phyloP scores from a whole-genome alignment of 1,139 yeast species.

The Sugiyamaella xylanicola region DNA sequence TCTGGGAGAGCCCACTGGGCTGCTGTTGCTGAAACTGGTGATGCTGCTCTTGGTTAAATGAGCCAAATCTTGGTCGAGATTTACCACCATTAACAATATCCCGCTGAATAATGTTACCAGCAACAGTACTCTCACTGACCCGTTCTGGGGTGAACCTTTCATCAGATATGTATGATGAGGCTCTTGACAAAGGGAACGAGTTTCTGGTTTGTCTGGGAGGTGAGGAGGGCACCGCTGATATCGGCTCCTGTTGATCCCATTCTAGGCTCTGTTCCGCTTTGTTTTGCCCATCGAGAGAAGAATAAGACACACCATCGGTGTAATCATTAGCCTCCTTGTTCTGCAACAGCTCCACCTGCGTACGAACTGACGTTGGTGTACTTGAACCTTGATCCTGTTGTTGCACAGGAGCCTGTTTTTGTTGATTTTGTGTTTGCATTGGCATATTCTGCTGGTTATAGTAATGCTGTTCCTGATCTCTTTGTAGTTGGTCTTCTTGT shows the following conservation, averaged over 20 bases:
- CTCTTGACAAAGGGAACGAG: constrained; percentile 2
- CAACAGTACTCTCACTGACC: neutral
- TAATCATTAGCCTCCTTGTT: no score
- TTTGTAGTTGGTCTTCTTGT: neutral
- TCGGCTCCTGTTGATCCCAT: constrained; percentile 23
- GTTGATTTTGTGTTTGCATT: no score
- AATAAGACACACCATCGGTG: no score
- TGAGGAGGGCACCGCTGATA: constrained; percentile 20
- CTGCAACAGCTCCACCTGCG: neutral
- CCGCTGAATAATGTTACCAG: neutral
- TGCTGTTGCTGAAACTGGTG: constrained; percentile 13
- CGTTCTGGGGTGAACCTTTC: constrained; percentile 9
- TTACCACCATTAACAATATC: neutral
- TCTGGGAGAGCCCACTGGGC: neutral
- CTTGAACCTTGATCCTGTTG: neutral
- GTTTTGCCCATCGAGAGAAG: neutral
- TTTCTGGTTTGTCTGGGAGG: constrained; percentile 11
- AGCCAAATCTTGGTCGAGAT: neutral
- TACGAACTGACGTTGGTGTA: neutral
- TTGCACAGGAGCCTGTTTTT: no score
- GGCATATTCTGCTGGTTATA: neutral
- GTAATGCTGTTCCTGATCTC: neutral
- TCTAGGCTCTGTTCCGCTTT: constrained; percentile 10
- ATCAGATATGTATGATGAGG: constrained; percentile 2
- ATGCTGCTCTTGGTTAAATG: neutral